Evolutionary conservation across 2,329 filamentous ascomycete genomes (phyloP).

Genomic region (Herpotrichia juniperi): DNA sequence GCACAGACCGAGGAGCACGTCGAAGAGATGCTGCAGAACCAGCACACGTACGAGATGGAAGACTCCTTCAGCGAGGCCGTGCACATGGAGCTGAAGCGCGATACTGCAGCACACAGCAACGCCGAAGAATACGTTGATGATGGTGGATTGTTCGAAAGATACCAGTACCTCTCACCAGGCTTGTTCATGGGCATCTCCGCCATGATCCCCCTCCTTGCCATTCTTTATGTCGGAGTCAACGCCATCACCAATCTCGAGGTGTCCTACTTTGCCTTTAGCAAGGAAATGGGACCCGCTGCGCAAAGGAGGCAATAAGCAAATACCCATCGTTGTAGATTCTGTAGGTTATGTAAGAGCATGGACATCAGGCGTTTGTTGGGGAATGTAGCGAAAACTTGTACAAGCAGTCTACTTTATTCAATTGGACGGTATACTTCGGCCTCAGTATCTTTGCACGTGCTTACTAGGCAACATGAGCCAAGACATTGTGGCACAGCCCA

Average conservation of each 20-base stretch:
- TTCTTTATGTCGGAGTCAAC: slow-evolving; percentile 78
- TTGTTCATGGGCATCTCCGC: slow-evolving; percentile 87
- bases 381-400: slow-evolving; percentile 1
- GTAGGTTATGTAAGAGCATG: slow-evolving; percentile 25
- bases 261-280: slow-evolving; percentile 93
- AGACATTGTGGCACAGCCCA: too few species aligned
- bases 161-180: slow-evolving; percentile 90
- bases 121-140: slow-evolving; percentile 9
- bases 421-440: neutral
- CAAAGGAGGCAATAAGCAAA: slow-evolving; percentile 74
- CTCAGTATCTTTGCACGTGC: neutral
- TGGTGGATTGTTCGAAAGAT: slow-evolving; percentile 78
- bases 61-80: slow-evolving; percentile 66
- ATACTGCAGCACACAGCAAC: slow-evolving; percentile 41
- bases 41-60: slow-evolving; percentile 65
- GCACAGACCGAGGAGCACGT: slow-evolving; percentile 49
- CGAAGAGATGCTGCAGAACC: slow-evolving; percentile 26
- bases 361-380: slow-evolving; percentile 11
- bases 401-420: neutral
- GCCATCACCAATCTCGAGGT: slow-evolving; percentile 84
- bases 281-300: slow-evolving; percentile 87
- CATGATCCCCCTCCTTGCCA: slow-evolving; percentile 72
- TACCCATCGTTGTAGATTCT: slow-evolving; percentile 15
- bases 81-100: slow-evolving; percentile 75
- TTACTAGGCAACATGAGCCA: neutral